Percentiles rank a stretch among this genome's conserved stretches.
phyloP scores from a whole-genome alignment of 2,329 filamentous ascomycete genomes.

The Cytospora paraplurivora region DNA sequence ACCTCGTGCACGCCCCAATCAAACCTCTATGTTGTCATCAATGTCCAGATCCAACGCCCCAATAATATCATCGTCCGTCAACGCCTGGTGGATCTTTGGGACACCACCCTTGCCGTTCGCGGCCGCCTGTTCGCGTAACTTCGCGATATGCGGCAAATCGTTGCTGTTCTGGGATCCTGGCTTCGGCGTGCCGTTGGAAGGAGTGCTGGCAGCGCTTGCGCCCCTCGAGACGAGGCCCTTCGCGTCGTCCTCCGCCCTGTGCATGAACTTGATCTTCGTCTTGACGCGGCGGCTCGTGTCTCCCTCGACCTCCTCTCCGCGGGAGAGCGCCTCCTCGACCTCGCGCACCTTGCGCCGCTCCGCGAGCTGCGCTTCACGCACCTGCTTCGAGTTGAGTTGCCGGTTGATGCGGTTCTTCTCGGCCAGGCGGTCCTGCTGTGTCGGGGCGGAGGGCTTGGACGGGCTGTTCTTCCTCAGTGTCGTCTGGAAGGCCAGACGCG shows the following conservation, averaged over 20 bases:
- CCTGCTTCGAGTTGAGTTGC: constrained; percentile 79
- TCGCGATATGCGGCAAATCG: constrained; percentile 54
- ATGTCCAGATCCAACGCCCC: constrained; percentile 86
- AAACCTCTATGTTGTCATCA: constrained; percentile 72
- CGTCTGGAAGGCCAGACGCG: constrained; percentile 74
- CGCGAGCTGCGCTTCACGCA: constrained; percentile 86
- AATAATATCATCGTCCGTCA: constrained; percentile 92
- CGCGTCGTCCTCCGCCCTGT: constrained; percentile 57
- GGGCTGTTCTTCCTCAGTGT: constrained; percentile 59
- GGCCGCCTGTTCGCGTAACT: constrained; percentile 46
- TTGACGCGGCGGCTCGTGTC: constrained; percentile 64
- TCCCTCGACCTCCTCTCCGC: constrained; percentile 62
- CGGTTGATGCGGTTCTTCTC: constrained; percentile 84
- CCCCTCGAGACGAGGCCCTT: constrained; percentile 52
- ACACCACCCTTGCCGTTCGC: constrained; percentile 59
- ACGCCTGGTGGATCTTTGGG: constrained; percentile 72
- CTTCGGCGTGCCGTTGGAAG: constrained; percentile 57
- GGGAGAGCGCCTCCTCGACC: constrained; percentile 60
- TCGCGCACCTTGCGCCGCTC: constrained; percentile 69
- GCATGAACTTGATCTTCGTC: constrained; percentile 68
- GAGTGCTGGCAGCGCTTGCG: constrained; percentile 52
- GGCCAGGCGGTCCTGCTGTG: constrained; percentile 80
- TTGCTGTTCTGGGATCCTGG: constrained; percentile 46
- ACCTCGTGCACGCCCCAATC: not conserved
- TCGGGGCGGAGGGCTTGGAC: constrained; percentile 49